A percentile compares a stretch with the other conserved stretches of the same genome.
Evolutionary conservation across 192 early-diverging fungal genomes (phyloP).

Genomic region (Umbelopsis ramanniana): DNA sequence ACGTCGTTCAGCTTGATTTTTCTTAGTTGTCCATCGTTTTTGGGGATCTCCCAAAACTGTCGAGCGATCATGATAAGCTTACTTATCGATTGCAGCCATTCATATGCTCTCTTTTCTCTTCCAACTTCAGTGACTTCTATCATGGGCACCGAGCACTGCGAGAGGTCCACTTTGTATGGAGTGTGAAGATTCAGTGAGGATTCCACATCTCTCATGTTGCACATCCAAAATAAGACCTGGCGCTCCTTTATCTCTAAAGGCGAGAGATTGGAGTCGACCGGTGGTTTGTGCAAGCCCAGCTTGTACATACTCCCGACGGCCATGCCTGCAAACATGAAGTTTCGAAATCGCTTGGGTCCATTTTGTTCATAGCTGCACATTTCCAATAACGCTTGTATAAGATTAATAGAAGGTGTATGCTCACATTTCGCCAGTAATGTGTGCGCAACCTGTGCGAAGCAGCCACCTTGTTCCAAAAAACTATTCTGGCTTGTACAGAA

Average conservation of each 20-base stretch:
- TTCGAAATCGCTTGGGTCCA: neutral
- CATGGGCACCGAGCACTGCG: conserved; percentile 1
- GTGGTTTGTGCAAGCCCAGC: conserved; percentile 8
- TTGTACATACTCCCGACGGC: conserved; percentile 2
- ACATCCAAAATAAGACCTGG: neutral
- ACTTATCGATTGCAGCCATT: neutral
- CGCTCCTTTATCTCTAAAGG: neutral
- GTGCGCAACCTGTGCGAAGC: neutral
- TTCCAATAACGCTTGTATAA: conserved; percentile 6
- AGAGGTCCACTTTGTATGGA: neutral
- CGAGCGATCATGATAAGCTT: conserved; percentile 3
- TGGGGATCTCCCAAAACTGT: conserved; percentile 10
- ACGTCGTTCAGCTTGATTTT: conserved; percentile 6
- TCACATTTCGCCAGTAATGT: neutral
- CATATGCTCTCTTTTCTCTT: neutral
- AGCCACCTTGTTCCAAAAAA: neutral
- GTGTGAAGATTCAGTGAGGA: conserved; percentile 3
- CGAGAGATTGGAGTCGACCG: neutral
- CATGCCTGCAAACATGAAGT: conserved; percentile 5
- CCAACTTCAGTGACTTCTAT: neutral
- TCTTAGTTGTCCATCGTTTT: neutral
- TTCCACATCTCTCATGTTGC: neutral
- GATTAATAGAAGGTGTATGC: neutral
- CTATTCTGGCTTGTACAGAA: neutral
- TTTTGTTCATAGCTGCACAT: conserved; percentile 8